Conservation (phyloP, 2,329 filamentous ascomycete genomes). For the Dothiorella sarmentorum region DNA sequence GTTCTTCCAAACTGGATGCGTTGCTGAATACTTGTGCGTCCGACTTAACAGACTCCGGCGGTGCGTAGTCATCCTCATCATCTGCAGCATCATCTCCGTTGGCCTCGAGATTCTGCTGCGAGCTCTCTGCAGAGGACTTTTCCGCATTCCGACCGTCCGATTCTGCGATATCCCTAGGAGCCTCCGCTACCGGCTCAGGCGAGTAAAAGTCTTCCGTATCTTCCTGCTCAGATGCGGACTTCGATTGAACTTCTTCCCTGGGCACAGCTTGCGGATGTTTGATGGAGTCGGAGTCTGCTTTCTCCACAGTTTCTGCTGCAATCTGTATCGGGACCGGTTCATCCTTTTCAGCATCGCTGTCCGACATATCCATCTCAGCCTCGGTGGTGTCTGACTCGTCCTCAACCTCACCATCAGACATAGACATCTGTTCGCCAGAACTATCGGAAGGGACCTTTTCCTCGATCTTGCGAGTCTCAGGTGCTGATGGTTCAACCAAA, state of each 20-base stretch:
- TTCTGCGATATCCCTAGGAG: too few species aligned
- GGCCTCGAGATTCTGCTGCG: neutral
- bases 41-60: slow-evolving; percentile 1
- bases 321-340: neutral
- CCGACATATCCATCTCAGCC: slow-evolving; percentile 22
- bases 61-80: slow-evolving; percentile 18
- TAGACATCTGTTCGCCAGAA: slow-evolving; percentile 3
- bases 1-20: neutral
- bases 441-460: neutral
- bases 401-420: slow-evolving; percentile 6
- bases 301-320: neutral
- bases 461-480: neutral
- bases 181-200: slow-evolving; percentile 23
- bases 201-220: slow-evolving; percentile 37
- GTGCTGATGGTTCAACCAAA: neutral
- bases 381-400: slow-evolving; percentile 14
- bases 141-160: neutral
- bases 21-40: neutral
- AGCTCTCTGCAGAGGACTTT: neutral
- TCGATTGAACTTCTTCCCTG: neutral
- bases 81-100: neutral
- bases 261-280: neutral
- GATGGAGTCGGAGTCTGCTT: neutral
- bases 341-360: slow-evolving; percentile 15
- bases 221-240: neutral